Percentiles rank a stretch among this genome's conserved stretches.
Conservation (phyloP, 1,139 yeast genomes). For the Suhomyces wounanorum region DNA sequence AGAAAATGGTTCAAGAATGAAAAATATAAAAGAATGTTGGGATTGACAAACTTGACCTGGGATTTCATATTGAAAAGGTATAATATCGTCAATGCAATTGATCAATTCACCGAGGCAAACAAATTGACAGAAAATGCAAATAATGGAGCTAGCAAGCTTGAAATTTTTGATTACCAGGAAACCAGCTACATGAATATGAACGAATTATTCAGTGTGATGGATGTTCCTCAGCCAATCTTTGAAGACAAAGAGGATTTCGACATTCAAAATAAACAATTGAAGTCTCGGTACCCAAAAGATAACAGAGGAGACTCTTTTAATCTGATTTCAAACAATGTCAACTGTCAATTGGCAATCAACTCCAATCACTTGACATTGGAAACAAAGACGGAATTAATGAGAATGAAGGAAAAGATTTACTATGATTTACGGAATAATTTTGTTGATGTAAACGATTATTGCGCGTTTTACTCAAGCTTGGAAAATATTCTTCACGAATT, state of each 20-base stretch:
- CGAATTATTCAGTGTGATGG: constrained; percentile 45
- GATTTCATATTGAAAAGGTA: constrained; percentile 44
- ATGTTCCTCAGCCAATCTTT: constrained; percentile 44
- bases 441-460: constrained; percentile 49
- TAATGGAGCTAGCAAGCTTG: constrained; percentile 22
- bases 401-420: constrained; percentile 41
- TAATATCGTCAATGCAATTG: constrained; percentile 34
- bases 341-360: constrained; percentile 15
- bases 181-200: constrained; percentile 43
- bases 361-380: constrained; percentile 14
- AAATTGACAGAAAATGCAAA: constrained; percentile 14
- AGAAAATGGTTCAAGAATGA: constrained; percentile 51
- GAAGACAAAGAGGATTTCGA: constrained; percentile 8
- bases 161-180: constrained; percentile 44
- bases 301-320: background rate
- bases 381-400: constrained; percentile 29
- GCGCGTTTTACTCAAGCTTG: constrained; percentile 46
- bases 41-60: constrained; percentile 47
- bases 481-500: constrained; percentile 45
- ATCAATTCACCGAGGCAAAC: constrained; percentile 28
- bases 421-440: constrained; percentile 48
- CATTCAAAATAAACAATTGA: background rate
- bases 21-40: constrained; percentile 48
- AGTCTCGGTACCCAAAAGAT: background rate
- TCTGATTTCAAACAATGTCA: background rate